Percentiles rank a stretch among this genome's conserved stretches.
phyloP scores from a whole-genome alignment of 345 rosid genomes.

The Viola odorata region DNA sequence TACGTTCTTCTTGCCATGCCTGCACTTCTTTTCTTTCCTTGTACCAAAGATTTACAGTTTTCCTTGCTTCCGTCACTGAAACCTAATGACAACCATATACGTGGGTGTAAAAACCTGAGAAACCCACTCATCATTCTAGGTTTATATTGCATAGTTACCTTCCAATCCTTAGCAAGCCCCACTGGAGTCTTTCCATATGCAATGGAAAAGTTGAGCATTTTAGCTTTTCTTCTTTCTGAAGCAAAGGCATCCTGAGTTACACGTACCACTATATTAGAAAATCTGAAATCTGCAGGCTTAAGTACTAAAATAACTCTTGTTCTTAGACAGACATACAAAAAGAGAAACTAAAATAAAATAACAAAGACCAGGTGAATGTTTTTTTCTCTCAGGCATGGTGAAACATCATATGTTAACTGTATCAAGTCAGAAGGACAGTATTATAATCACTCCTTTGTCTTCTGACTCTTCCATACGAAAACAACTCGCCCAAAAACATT shows the following conservation, averaged over 20 bases:
- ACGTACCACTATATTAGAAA: constrained; percentile 2
- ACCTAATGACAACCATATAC: constrained; percentile 37
- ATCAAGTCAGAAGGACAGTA: too few relatives aligned
- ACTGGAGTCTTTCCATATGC: constrained; percentile 91
- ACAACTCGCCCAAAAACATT: too few relatives aligned
- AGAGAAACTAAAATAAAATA: not conserved
- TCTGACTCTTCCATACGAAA: too few relatives aligned
- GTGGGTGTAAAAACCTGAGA: constrained; percentile 1
- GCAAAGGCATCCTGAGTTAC: constrained; percentile 61
- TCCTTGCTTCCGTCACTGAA: constrained; percentile 66
- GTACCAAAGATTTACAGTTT: constrained; percentile 90
- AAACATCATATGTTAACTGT: too few relatives aligned
- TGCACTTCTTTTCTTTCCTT: constrained; percentile 83
- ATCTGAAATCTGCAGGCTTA: not conserved
- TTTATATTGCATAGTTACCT: constrained; percentile 39
- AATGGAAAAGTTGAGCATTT: constrained; percentile 97
- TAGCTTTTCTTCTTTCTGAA: constrained; percentile 87
- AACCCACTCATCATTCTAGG: constrained; percentile 6
- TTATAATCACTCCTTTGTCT: too few relatives aligned
- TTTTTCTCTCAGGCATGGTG: too few relatives aligned
- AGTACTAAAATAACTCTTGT: not conserved
- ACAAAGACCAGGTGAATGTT: not conserved
- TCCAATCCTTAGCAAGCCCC: constrained; percentile 93
- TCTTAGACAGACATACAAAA: not conserved
- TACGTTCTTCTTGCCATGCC: constrained; percentile 72